Conservation (phyloP, 305 asterid species). For the Solanum hybrid region DNA sequence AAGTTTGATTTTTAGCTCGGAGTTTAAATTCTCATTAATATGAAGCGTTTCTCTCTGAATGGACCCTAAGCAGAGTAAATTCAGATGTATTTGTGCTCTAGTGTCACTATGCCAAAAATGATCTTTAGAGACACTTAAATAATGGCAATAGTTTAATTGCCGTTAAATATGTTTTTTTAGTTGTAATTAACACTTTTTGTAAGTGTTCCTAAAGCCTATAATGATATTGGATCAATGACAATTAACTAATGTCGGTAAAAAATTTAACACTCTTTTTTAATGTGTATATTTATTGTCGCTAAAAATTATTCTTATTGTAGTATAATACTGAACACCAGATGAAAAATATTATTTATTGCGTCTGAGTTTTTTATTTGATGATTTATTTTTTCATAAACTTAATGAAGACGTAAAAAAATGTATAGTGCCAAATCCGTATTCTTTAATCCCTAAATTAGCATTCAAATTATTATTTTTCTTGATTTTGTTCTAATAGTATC, state of each 20-base stretch:
- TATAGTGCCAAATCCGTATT: not conserved
- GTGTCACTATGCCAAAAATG: too few relatives aligned
- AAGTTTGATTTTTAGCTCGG: too few relatives aligned
- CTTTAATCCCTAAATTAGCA: not conserved
- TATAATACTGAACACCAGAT: too few relatives aligned
- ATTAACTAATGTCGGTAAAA: too few relatives aligned
- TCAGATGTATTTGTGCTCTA: not conserved
- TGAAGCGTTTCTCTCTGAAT: too few relatives aligned
- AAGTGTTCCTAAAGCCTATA: not conserved
- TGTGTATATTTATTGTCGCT: not conserved
- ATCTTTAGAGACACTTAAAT: not conserved
- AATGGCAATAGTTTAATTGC: not conserved
- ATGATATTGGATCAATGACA: too few relatives aligned
- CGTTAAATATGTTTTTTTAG: not conserved
- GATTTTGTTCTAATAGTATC: not conserved
- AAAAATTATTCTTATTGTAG: too few relatives aligned
- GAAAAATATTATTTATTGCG: not conserved
- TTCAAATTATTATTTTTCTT: not conserved
- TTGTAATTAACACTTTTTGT: too few relatives aligned
- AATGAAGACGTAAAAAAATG: not conserved
- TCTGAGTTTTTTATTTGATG: not conserved
- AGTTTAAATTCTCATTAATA: too few relatives aligned
- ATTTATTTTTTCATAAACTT: not conserved
- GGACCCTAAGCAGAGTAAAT: too few relatives aligned
- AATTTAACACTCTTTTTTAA: not conserved